Evolutionary conservation across 73 alveolate genomes (phyloP).

Genomic region (Paramecium primaurelia): DNA sequence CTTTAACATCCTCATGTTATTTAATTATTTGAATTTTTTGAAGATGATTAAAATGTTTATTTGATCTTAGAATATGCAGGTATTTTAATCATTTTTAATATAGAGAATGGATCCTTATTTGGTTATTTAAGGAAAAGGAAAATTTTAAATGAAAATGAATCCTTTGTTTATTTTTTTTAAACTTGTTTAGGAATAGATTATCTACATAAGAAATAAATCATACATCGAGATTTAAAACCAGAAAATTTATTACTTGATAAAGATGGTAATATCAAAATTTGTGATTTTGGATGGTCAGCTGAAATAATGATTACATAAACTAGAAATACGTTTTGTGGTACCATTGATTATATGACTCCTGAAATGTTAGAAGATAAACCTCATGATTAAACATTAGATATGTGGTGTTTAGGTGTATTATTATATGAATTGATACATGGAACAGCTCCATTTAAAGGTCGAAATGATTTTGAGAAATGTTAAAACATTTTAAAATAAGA

Average conservation of each 20-base stretch:
- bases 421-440: conserved; percentile 92
- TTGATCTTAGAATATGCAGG: conserved; percentile 80
- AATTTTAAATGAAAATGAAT: conserved; percentile 58
- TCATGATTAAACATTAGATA: not conserved
- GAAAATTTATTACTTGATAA: conserved; percentile 78
- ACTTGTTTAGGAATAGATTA: conserved; percentile 65
- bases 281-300: conserved; percentile 91
- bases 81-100: not conserved
- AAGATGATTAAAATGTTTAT: conserved; percentile 81
- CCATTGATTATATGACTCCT: not conserved
- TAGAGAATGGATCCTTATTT: conserved; percentile 65
- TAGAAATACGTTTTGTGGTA: conserved; percentile 68
- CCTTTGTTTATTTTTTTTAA: conserved; percentile 59
- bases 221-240: conserved; percentile 75
- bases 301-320: conserved; percentile 64
- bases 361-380: not conserved
- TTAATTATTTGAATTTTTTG: conserved; percentile 83
- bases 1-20: conserved; percentile 88
- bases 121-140: conserved; percentile 37
- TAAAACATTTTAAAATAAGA: not conserved
- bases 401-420: conserved; percentile 64
- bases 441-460: not conserved
- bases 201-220: conserved; percentile 58
- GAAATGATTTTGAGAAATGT: not conserved
- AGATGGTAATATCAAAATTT: conserved; percentile 80